Percentiles rank a stretch among this genome's conserved stretches.
Conservation (phyloP, 2,329 filamentous ascomycete species). For the Colletotrichum sansevieriae region DNA sequence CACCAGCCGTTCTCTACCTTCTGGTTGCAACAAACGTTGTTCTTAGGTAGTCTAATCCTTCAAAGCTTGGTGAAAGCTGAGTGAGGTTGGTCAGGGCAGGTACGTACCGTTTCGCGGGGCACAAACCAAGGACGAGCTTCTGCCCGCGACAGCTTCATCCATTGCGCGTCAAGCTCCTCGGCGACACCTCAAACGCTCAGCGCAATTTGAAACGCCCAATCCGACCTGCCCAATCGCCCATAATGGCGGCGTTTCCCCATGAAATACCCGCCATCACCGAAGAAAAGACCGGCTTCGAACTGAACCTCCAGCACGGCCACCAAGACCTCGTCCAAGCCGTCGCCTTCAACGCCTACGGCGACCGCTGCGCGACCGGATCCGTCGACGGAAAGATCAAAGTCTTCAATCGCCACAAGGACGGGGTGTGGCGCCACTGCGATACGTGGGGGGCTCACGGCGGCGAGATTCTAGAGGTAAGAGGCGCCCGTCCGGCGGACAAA, state of each 20-base stretch:
- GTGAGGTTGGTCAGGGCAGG: neutral
- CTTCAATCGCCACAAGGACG: conserved; percentile 85
- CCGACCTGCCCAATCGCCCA: conserved; percentile 59
- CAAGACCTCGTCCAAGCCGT: conserved; percentile 86
- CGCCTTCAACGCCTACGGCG: conserved; percentile 92
- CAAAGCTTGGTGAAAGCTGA: neutral
- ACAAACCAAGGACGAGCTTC: neutral
- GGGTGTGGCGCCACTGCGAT: conserved; percentile 84
- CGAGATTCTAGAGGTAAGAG: conserved; percentile 83
- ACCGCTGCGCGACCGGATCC: conserved; percentile 89
- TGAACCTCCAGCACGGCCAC: conserved; percentile 80
- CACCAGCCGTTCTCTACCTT: too few species aligned
- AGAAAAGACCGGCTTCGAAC: conserved; percentile 64
- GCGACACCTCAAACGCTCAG: neutral
- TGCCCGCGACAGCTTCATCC: neutral
- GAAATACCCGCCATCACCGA: conserved; percentile 54
- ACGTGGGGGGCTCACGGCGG: conserved; percentile 92
- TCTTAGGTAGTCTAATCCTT: too few species aligned
- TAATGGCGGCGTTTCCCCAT: conserved; percentile 37
- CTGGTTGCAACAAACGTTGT: too few species aligned
- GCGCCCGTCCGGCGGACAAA: conserved; percentile 46
- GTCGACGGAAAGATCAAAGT: conserved; percentile 94
- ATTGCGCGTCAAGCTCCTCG: neutral
- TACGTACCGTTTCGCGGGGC: conserved; percentile 3
- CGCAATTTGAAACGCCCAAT: neutral